Conservation (phyloP, 2,329 filamentous ascomycete genomes). For the Ceratocystis harringtonii region DNA sequence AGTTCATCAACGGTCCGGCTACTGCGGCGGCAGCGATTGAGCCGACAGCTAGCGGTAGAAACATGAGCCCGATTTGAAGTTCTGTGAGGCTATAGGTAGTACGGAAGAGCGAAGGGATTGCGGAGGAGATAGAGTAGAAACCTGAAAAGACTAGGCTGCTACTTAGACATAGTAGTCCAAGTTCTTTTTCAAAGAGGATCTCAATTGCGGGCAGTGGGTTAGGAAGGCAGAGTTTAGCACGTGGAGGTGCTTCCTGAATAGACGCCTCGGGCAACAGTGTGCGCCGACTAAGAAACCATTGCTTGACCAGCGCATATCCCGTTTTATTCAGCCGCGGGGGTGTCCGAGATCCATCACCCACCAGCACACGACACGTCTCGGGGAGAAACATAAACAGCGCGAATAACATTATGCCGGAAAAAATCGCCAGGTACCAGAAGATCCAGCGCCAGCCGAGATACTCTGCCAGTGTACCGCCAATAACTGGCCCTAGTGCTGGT, state of each 20-base stretch:
- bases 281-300: neutral
- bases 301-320: slow-evolving; percentile 21
- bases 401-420: slow-evolving; percentile 27
- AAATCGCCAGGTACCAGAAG: slow-evolving; percentile 47
- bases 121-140: slow-evolving; percentile 34
- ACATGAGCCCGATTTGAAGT: slow-evolving; percentile 38
- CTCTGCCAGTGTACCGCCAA: slow-evolving; percentile 43
- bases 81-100: slow-evolving; percentile 45
- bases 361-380: slow-evolving; percentile 34
- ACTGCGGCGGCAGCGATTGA: slow-evolving; percentile 33
- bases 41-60: slow-evolving; percentile 36
- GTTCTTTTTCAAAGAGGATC: slow-evolving; percentile 30
- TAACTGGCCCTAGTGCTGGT: slow-evolving; percentile 37
- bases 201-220: slow-evolving; percentile 29
- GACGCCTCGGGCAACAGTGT: neutral
- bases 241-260: neutral
- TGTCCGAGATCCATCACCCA: slow-evolving; percentile 37
- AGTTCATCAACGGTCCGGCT: slow-evolving; percentile 45
- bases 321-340: slow-evolving; percentile 28
- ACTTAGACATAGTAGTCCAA: slow-evolving; percentile 31
- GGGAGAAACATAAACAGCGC: slow-evolving; percentile 37
- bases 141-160: slow-evolving; percentile 34
- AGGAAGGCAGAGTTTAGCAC: slow-evolving; percentile 19
- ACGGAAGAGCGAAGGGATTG: slow-evolving; percentile 31
- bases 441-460: slow-evolving; percentile 44